Base-by-base conservation (phyloP, 208 protist species). In the Wallacemonas sp. region DNA sequence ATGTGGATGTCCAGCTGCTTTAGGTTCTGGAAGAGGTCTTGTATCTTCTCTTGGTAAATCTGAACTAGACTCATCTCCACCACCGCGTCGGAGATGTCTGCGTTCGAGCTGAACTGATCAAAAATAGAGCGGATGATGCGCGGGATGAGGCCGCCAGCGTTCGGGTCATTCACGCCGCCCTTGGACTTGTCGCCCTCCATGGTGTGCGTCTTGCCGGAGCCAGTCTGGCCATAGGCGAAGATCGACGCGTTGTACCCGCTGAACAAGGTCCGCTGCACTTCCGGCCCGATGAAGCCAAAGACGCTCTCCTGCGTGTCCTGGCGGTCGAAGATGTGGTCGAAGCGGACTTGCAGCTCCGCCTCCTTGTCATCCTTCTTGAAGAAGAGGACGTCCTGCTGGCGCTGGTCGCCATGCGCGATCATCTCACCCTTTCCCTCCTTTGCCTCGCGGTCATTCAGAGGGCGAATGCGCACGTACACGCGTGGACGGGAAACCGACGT, bases 171-270 rank as follows among this genome's bases (percentile, higher is more conserved):
- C 30, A 30, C 41, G 54, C 29, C 66, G 8, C 53, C 61, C 29
- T 48, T 63, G 4, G 38, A 41, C 41, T 76, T 74, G 65, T 80
- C 74, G 13, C 88, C 91, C 68, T 95, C 89, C 88, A 97, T 97
- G 2, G 88, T 94, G 75, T 81, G 81, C 44, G 81, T 97, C 78
- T 98, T 98, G 42, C 97, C 97, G 46, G 88, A 93, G 29, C 96
- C 96, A 1, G 97, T 99, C 78, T 99, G 97, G 24, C 98, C 98
- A 59, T 99, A 99, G n/a, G 96, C 91, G 66, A 96, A 95, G 26
- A 96, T 68, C 17, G 88, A 92, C 15, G 89, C 92, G 54, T 97
- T 95, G 74, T 95, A 95, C 38, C 92, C 92, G 44, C 82, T 87
- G 52, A 97, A 94, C 2, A 94, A 66, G 13, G 87, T 85, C 12